phyloP scores from a whole-genome alignment of 768 basidiomycete genomes.

The Cantharellus anzutake region DNA sequence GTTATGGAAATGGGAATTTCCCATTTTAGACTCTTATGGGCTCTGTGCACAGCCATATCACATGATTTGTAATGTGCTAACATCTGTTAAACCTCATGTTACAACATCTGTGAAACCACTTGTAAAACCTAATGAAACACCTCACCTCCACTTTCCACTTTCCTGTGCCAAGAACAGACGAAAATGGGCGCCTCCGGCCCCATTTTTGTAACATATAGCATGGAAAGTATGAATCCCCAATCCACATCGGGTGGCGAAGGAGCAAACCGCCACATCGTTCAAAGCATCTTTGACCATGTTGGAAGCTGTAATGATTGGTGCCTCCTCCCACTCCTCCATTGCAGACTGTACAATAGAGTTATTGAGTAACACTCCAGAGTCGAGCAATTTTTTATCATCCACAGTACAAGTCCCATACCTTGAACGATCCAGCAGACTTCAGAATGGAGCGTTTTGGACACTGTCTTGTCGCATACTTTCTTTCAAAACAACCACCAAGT shows the following conservation, averaged over 20 bases:
- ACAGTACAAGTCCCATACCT: neutral
- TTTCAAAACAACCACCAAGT: neutral
- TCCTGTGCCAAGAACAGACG: too few species aligned
- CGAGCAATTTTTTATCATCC: neutral
- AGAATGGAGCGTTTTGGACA: neutral
- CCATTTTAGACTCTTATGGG: too few species aligned
- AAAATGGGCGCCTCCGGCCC: too few species aligned
- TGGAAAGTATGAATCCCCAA: too few species aligned
- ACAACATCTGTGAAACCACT: neutral
- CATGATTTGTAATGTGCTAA: neutral
- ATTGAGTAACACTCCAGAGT: neutral
- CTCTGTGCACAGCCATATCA: too few species aligned
- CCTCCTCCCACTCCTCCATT: neutral
- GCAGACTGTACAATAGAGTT: neutral
- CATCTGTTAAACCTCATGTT: neutral
- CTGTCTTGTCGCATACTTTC: neutral
- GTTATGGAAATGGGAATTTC: too few species aligned
- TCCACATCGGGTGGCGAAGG: too few species aligned
- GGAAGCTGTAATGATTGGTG: slow-evolving; percentile 1
- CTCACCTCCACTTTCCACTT: too few species aligned
- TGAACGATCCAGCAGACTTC: neutral
- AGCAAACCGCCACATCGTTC: too few species aligned
- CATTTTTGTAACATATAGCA: too few species aligned
- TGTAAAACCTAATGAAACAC: neutral
- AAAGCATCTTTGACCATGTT: slow-evolving; percentile 5